phyloP scores from a whole-genome alignment of 495 filamentous ascomycete species.

The Polyplosphaeria fusca region DNA sequence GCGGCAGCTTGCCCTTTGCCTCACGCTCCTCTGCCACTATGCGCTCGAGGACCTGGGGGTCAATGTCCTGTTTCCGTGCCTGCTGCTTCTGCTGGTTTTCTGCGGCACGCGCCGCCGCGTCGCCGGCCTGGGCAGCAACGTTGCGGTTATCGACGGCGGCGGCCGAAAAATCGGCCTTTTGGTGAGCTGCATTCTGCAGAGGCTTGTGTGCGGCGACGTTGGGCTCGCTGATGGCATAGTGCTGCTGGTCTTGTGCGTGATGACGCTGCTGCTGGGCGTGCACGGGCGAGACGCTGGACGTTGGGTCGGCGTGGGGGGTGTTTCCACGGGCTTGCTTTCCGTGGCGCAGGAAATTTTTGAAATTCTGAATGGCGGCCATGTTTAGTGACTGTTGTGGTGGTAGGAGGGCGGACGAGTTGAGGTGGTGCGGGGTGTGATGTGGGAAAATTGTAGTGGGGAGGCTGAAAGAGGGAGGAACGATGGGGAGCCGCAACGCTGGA shows the following conservation, averaged over 20 bases:
- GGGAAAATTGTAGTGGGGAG: neutral
- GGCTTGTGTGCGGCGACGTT: slow-evolving; percentile 47
- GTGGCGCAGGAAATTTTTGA: slow-evolving; percentile 98
- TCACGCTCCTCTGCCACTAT: slow-evolving; percentile 89
- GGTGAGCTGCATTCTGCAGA: slow-evolving; percentile 39
- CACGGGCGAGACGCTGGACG: slow-evolving; percentile 63
- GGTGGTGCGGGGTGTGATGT: neutral
- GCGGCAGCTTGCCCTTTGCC: slow-evolving; percentile 78
- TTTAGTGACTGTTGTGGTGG: slow-evolving; percentile 3
- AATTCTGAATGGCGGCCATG: slow-evolving; percentile 67
- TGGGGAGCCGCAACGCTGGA: neutral
- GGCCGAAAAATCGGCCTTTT: slow-evolving; percentile 51
- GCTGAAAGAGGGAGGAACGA: neutral
- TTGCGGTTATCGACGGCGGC: slow-evolving; percentile 59
- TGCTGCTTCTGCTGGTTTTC: slow-evolving; percentile 48
- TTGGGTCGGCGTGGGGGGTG: slow-evolving; percentile 59
- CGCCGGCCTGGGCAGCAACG: slow-evolving; percentile 61
- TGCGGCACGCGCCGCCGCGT: slow-evolving; percentile 54
- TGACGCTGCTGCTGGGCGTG: slow-evolving; percentile 61
- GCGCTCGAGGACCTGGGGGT: slow-evolving; percentile 68
- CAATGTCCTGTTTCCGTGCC: slow-evolving; percentile 47
- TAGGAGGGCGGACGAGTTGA: neutral
- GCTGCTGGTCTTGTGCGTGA: slow-evolving; percentile 48
- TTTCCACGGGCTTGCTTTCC: slow-evolving; percentile 93
- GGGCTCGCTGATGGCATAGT: slow-evolving; percentile 59